phyloP scores from a whole-genome alignment of 202 grass and related monocot genomes.

The Panicum hallii region DNA sequence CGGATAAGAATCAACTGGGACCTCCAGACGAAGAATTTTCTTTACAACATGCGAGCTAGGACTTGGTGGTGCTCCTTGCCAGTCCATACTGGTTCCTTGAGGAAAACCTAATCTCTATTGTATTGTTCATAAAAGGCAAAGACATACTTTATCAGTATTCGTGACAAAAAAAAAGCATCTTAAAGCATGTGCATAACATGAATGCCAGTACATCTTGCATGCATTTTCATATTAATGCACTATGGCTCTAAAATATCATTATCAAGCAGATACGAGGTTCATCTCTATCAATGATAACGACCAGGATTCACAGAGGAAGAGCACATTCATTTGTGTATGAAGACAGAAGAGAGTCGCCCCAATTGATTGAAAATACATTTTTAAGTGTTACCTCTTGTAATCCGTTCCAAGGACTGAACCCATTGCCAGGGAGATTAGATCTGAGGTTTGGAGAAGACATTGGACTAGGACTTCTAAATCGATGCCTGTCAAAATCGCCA shows the following conservation, averaged over 20 bases:
- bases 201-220: constrained; percentile 27
- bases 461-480: constrained; percentile 88
- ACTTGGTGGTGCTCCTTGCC: constrained; percentile 92
- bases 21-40: constrained; percentile 94
- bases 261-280: constrained; percentile 9
- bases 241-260: constrained; percentile 3
- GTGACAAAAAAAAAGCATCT: constrained; percentile 24
- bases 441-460: constrained; percentile 88
- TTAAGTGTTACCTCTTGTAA: constrained; percentile 75
- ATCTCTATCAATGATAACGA: constrained; percentile 34
- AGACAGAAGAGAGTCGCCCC: not conserved
- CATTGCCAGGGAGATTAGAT: constrained; percentile 65
- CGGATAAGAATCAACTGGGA: constrained; percentile 88
- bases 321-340: constrained; percentile 21
- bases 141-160: constrained; percentile 47
- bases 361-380: constrained; percentile 29
- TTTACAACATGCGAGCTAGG: constrained; percentile 83
- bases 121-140: constrained; percentile 41
- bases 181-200: constrained; percentile 33
- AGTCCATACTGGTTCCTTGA: constrained; percentile 86
- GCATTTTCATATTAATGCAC: constrained; percentile 16
- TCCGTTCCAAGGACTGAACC: constrained; percentile 74
- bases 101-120: constrained; percentile 75
- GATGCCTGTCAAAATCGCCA: constrained; percentile 76
- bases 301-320: constrained; percentile 35